Conservation (phyloP, 139 green algal species). For the Asterochloris erici region DNA sequence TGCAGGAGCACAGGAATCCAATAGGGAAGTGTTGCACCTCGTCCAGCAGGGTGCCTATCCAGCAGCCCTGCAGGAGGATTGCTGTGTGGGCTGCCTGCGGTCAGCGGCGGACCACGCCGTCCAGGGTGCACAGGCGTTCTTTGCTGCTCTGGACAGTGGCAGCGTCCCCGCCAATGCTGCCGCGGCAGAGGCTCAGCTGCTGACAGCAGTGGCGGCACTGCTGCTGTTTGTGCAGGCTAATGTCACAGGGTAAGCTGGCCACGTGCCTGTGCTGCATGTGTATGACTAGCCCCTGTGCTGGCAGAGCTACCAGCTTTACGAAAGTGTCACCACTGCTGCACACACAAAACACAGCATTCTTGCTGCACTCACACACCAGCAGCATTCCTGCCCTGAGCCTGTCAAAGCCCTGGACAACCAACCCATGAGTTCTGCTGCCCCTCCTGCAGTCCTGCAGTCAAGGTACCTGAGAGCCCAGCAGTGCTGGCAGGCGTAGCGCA, state of each 20-base stretch:
- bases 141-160: background rate
- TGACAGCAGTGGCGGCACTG: conserved; percentile 29
- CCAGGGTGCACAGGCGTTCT: background rate
- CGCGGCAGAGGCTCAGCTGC: background rate
- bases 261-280: no score
- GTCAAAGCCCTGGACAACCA: no score
- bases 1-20: no score
- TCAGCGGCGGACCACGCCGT: background rate
- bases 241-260: conserved; percentile 52
- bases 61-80: background rate
- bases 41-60: background rate
- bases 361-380: background rate
- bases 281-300: background rate
- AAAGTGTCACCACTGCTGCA: background rate
- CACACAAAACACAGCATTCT: conserved; percentile 15
- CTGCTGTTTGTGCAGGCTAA: conserved; percentile 66
- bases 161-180: background rate
- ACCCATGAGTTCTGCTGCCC: no score
- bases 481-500: no score
- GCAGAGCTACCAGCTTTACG: background rate
- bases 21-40: background rate
- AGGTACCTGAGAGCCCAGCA: no score
- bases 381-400: conserved; percentile 1
- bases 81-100: background rate
- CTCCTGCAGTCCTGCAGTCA: no score